Percentiles rank a stretch among this genome's conserved stretches.
These are phyloP conservation scores for Vitis hybrid DNA, from an alignment of 177 flowering plant genomes.

Conservation along the genomic window DNA sequence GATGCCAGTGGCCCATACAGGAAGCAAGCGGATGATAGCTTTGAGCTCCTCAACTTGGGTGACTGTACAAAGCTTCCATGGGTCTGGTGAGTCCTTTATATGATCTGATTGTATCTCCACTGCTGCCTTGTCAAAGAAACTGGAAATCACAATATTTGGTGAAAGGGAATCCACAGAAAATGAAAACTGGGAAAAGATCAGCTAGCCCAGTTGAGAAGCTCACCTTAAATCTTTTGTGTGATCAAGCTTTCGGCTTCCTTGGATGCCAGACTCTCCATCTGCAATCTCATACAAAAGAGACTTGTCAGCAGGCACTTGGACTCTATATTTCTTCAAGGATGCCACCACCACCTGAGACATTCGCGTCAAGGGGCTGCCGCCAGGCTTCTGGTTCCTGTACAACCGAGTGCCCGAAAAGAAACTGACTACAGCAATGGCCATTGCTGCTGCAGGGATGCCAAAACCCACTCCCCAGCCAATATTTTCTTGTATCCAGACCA, in stretches of 20 bases:
- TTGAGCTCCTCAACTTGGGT: slow-evolving; percentile 87
- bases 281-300: slow-evolving; percentile 58
- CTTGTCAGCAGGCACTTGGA: slow-evolving; percentile 54
- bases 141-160: slow-evolving; percentile 21
- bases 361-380: slow-evolving; percentile 73
- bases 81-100: slow-evolving; percentile 30
- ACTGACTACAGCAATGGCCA: slow-evolving; percentile 62
- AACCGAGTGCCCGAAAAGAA: slow-evolving; percentile 63
- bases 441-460: slow-evolving; percentile 71
- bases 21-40: slow-evolving; percentile 58
- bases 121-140: slow-evolving; percentile 83
- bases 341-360: slow-evolving; percentile 59
- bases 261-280: slow-evolving; percentile 54
- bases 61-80: slow-evolving; percentile 79
- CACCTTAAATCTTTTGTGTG: slow-evolving; percentile 59
- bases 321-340: slow-evolving; percentile 42
- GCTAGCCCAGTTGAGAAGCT: neutral
- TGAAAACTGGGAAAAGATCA: neutral
- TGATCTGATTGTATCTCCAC: slow-evolving; percentile 46
- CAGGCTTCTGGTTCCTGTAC: slow-evolving; percentile 65
- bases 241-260: slow-evolving; percentile 77
- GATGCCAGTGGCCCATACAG: slow-evolving; percentile 83
- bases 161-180: neutral
- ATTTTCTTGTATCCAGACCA: slow-evolving; percentile 63
- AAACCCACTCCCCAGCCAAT: slow-evolving; percentile 82